phyloP scores from a whole-genome alignment of 2,329 filamentous ascomycete species.

The Diatrype stigma region DNA sequence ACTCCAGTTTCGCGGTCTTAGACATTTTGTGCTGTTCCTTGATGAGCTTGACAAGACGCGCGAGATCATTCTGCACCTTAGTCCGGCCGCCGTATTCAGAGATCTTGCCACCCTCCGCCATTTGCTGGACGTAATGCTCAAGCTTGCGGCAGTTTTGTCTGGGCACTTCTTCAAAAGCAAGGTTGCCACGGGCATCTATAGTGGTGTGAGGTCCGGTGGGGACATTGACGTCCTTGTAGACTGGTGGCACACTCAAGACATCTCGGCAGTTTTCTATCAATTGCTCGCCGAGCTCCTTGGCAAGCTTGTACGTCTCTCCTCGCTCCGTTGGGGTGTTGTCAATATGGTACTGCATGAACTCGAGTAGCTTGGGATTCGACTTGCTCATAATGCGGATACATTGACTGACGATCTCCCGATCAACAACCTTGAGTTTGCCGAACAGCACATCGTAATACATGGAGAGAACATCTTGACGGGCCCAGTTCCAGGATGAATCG shows the following conservation, averaged over 20 bases:
- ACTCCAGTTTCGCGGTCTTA: conserved; percentile 92
- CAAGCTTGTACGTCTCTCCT: conserved; percentile 96
- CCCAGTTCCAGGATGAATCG: conserved; percentile 99
- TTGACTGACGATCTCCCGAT: conserved; percentile 96
- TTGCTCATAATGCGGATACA: conserved; percentile 99
- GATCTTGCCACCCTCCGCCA: conserved; percentile 97
- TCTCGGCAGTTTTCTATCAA: conserved; percentile 98
- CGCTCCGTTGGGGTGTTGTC: conserved; percentile 96
- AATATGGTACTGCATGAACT: conserved; percentile 99
- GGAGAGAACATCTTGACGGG: conserved; percentile 89
- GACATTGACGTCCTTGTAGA: conserved; percentile 92
- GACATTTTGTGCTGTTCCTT: conserved; percentile 97
- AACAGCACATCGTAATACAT: conserved; percentile 99
- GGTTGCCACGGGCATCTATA: conserved; percentile 87
- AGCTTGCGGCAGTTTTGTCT: conserved; percentile 89
- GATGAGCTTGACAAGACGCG: conserved; percentile 96
- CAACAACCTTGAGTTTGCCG: conserved; percentile 84
- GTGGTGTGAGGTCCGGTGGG: conserved; percentile 90
- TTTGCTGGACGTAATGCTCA: conserved; percentile 96
- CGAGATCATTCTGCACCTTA: conserved; percentile 94
- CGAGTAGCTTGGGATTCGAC: conserved; percentile 88
- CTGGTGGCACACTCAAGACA: conserved; percentile 74
- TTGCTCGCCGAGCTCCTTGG: conserved; percentile 87
- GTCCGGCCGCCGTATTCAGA: conserved; percentile 97
- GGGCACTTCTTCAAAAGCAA: conserved; percentile 85